Conservation (phyloP, 768 basidiomycete genomes). For the Porphyrellus cyaneotinctus region DNA sequence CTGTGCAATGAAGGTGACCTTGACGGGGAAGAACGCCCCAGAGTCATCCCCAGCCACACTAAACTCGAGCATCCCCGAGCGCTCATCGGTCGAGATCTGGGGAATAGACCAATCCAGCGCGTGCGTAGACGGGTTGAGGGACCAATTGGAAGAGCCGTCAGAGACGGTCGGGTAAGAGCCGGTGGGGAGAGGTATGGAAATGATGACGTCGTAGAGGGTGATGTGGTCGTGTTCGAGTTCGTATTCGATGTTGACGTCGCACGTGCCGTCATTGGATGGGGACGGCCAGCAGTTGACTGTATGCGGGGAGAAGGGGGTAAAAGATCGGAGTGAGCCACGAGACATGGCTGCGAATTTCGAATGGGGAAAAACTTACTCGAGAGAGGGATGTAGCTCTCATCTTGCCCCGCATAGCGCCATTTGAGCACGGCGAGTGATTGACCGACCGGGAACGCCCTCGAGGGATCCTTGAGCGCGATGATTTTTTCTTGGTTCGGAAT, state of each 20-base stretch:
- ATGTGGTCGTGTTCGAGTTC: constrained; percentile 86
- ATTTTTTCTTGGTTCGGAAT: constrained; percentile 59
- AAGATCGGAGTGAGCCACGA: neutral
- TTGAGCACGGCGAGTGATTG: constrained; percentile 85
- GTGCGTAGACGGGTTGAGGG: constrained; percentile 74
- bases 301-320: neutral
- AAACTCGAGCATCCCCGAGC: constrained; percentile 89
- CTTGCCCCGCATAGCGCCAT: constrained; percentile 88
- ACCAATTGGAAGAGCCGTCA: constrained; percentile 66
- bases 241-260: constrained; percentile 95
- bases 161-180: constrained; percentile 86
- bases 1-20: constrained; percentile 73
- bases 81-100: constrained; percentile 54
- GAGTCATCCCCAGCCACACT: constrained; percentile 79
- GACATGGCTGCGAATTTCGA: neutral
- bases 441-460: constrained; percentile 80
- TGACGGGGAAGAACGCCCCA: constrained; percentile 89
- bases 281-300: constrained; percentile 97
- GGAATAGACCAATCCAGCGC: constrained; percentile 85
- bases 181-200: constrained; percentile 86
- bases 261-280: constrained; percentile 85
- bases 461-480: constrained; percentile 80
- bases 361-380: constrained; percentile 58
- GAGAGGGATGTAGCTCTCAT: constrained; percentile 88
- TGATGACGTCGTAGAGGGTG: constrained; percentile 77